A percentile compares a stretch with the other conserved stretches of the same genome.
Conservation (phyloP, 2,329 filamentous ascomycete genomes). For the Zymoseptoria passerinii region DNA sequence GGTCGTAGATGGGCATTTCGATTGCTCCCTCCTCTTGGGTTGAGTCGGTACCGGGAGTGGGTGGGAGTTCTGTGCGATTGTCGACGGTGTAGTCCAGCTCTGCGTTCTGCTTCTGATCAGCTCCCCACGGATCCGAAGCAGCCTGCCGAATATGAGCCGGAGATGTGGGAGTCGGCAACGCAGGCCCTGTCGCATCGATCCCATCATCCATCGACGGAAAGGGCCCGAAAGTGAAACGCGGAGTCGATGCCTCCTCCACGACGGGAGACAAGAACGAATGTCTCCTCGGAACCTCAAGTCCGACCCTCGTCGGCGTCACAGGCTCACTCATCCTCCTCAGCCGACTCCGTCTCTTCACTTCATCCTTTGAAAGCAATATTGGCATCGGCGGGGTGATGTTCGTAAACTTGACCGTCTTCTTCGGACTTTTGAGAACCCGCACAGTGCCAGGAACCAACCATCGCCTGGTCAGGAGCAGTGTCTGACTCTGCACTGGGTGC, state of each 20-base stretch:
- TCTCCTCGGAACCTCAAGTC: background rate
- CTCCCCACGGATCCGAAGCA: background rate
- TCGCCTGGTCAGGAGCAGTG: slow-evolving; percentile 9
- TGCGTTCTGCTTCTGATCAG: background rate
- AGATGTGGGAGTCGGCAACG: background rate
- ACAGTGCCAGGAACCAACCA: slow-evolving; percentile 3
- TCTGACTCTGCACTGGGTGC: slow-evolving; percentile 11
- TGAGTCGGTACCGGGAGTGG: background rate
- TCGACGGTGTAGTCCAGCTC: background rate
- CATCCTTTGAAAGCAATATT: background rate
- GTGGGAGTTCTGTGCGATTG: background rate
- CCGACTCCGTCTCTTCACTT: background rate
- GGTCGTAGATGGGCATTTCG: background rate
- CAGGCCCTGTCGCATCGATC: background rate
- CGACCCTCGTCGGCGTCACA: background rate
- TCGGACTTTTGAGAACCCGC: background rate
- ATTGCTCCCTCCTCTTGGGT: background rate
- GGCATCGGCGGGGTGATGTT: background rate
- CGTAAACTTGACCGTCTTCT: background rate
- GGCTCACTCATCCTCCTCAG: background rate
- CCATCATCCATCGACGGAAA: background rate
- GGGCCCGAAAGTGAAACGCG: background rate
- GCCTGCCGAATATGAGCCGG: background rate
- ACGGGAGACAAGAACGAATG: background rate
- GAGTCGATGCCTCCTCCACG: background rate